Evolutionary conservation across 768 basidiomycete species (phyloP), one percentile per base, ranked within the genome.

Genomic region (Auricularia cornea): DNA sequence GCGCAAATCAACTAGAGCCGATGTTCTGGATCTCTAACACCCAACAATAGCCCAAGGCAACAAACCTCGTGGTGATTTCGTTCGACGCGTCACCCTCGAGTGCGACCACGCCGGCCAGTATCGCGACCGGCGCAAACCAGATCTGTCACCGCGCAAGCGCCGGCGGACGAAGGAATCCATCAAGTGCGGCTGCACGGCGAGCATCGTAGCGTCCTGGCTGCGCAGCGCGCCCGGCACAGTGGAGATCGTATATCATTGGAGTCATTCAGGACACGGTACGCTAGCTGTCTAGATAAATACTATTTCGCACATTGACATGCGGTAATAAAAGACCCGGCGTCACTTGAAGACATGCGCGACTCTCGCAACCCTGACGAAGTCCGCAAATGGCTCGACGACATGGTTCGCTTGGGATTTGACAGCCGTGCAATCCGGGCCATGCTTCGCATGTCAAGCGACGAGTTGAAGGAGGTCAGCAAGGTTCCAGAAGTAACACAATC

Each of bases 401-500:
- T 38, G 30, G 40, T 61, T 16, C 26, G n/a, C 11, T 6, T 38
- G 14, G 60, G 60, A 6, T 61, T 61, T 40, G 60, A 61, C 40
- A 23, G 41, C 31, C 33, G 40, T 11, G 31, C 60, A 35, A 41
- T 61, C 29, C 33, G 41, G 18, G 60, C 60, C 10, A 61, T 61
- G 40, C 60, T 61, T 33, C 60, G 35, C n/a, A 61, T 61, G 60
- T 20, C 60, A 3, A 61, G 31, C 41, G 60, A 61, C 11, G 60
- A 61, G 23, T 40, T 61, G 41, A n/a, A 31, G 38, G 6, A 61
- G 33, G 60, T 61, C 2, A 28, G 31, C 41, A 26, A 11, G 6
- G n/a, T 16, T 26, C 11, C 16, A 12, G n/a, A 29, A 8, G 33
- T 41, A 61, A 5, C 40, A 8, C 6, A 23, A 20, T 12, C 16